Evolutionary conservation across 805 yeast species (phyloP).

Genomic region (Candida awuae): DNA sequence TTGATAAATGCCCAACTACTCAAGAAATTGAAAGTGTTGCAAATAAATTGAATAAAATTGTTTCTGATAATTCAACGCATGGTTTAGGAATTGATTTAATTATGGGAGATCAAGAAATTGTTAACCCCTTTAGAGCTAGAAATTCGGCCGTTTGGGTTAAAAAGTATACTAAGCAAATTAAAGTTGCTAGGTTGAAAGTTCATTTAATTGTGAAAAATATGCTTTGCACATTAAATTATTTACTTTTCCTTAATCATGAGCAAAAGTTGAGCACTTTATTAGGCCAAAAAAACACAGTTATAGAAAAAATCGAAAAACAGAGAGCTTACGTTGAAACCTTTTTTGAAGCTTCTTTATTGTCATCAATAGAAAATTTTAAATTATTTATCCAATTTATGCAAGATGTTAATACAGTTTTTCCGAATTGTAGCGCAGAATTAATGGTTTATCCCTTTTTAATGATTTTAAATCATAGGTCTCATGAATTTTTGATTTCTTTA

Average conservation of each 20-base stretch:
- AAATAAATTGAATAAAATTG: conserved; percentile 24
- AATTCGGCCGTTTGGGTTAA: conserved; percentile 15
- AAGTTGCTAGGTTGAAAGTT: conserved; percentile 27
- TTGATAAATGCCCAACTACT: conserved; percentile 30
- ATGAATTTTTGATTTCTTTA: conserved; percentile 50
- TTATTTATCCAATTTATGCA: conserved; percentile 29
- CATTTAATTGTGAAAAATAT: conserved; percentile 37
- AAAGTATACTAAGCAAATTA: conserved; percentile 19
- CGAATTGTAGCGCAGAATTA: conserved; percentile 37
- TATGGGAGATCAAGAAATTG: conserved; percentile 14
- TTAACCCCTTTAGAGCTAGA: conserved; percentile 13
- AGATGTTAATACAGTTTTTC: conserved; percentile 21
- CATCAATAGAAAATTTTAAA: conserved; percentile 33
- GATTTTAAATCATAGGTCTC: conserved; percentile 47
- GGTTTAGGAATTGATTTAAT: conserved; percentile 22
- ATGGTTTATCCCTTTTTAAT: conserved; percentile 42
- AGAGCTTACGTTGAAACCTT: conserved; percentile 27
- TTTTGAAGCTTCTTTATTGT: conserved; percentile 29
- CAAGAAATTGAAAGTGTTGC: conserved; percentile 25
- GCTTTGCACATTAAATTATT: conserved; percentile 43
- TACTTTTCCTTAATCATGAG: conserved; percentile 33
- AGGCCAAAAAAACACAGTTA: conserved; percentile 23
- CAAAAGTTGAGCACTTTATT: conserved; percentile 28
- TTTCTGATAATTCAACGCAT: conserved; percentile 25
- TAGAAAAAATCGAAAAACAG: conserved; percentile 26